Evolutionary conservation across 495 filamentous ascomycete genomes (phyloP), one percentile per base, ranked within the genome.

Genomic region (Penicillium turbatum): DNA sequence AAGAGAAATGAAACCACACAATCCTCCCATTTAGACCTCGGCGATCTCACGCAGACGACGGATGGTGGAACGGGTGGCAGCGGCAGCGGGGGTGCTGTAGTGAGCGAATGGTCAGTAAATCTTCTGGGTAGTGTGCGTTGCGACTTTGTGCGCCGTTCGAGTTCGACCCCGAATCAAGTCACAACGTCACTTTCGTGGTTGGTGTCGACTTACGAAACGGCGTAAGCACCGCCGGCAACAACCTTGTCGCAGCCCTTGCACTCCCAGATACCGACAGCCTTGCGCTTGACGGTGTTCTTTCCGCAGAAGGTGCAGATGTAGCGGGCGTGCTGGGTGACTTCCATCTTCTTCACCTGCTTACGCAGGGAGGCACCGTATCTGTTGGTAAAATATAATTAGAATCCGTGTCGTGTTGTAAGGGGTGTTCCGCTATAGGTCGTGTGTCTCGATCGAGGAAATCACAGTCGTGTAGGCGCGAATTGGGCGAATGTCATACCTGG

Each of bases 311-410:
- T 92, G 82, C 75, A 78, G 67, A 75, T 56, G 82, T 97, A 97
- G 72, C 85, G 82, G 75, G 90, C 89, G 83, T 97, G 92, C 76
- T 97, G 92, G 51, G 87, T 85, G 69, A 96, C 86, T 87, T 98
- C 93, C 88, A 97, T 96, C 86, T 96, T 96, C 89, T 98, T 98
- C 72, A 97, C 89, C 76, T 97, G 93, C 83, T 97, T 98, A 81
- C 93, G 90, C 77, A 98, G 89, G 68, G 93, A 98, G 73, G 93
- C 93, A 87, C 93, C 93, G 78, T 98, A 98, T 86, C 93, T 86
- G 56, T 67, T 43, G 45, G 53, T 32, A 46, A 40, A 53, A 44
- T 24, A 37, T 56, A 60, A 63, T 72, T 62, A 73, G 69, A 65
- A 64, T 57, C 51, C 48, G 57, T 16, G 41, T 58, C 52, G 54